These are phyloP conservation scores for Penicillium rolfsii DNA, from an alignment of 2,329 filamentous ascomycete genomes.

Conservation along the genomic window DNA sequence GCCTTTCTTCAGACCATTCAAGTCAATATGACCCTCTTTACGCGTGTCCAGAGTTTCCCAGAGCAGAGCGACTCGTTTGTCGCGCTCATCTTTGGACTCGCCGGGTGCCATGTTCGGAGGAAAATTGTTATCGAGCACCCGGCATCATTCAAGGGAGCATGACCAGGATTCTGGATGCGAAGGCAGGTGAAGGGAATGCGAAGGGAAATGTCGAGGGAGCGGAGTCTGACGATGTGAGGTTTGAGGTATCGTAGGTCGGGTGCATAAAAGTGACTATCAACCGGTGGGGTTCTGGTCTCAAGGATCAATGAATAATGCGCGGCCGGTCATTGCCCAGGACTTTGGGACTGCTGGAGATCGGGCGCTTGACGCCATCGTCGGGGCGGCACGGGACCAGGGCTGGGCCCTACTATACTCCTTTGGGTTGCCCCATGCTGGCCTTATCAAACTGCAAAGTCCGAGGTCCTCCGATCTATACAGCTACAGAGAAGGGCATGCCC, in stretches of 20 bases:
- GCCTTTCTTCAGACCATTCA: constrained; percentile 81
- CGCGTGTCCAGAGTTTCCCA: constrained; percentile 82
- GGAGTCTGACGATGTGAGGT: constrained; percentile 1
- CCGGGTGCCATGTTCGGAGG: constrained; percentile 63
- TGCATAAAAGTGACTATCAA: constrained; percentile 33
- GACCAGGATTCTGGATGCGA: background rate
- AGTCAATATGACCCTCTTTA: constrained; percentile 76
- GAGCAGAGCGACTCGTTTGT: constrained; percentile 78
- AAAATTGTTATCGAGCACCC: constrained; percentile 52
- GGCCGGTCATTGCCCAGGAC: constrained; percentile 36
- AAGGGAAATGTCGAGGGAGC: background rate
- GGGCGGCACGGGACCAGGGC: constrained; percentile 35
- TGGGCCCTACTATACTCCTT: constrained; percentile 39
- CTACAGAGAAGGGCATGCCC: background rate
- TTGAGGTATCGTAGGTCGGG: background rate
- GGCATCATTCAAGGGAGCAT: constrained; percentile 45
- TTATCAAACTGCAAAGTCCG: constrained; percentile 1
- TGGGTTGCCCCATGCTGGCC: constrained; percentile 18
- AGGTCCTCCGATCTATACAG: constrained; percentile 4
- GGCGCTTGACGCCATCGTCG: constrained; percentile 34
- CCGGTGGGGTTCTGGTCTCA: constrained; percentile 16
- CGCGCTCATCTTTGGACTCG: constrained; percentile 77
- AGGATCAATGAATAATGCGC: constrained; percentile 38
- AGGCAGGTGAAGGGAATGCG: background rate
- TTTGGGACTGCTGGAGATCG: background rate